These are phyloP conservation scores for Sugiyamaella novakii DNA, from an alignment of 1,139 yeast genomes.

Conservation along the genomic window DNA sequence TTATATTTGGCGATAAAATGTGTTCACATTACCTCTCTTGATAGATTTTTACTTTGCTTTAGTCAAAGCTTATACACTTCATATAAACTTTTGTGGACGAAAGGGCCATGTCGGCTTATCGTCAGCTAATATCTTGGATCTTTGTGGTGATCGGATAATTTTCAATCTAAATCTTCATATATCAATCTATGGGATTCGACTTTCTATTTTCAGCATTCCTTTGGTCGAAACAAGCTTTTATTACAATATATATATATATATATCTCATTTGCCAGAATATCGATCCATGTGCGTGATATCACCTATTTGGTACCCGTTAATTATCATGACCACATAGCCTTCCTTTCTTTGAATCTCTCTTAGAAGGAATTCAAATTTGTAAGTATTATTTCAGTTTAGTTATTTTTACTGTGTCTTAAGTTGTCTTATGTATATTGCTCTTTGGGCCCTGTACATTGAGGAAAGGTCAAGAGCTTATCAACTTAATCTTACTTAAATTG, in stretches of 20 bases:
- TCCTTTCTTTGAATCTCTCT: neutral
- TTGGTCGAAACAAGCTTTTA: neutral
- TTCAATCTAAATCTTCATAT: conserved; percentile 7
- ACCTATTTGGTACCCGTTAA: conserved; percentile 2
- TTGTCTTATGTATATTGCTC: conserved; percentile 9
- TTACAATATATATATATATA: conserved; percentile 6
- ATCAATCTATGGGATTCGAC: too few relatives aligned
- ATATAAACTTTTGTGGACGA: conserved; percentile 11
- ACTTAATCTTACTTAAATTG: conserved; percentile 13
- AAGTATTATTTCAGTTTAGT: neutral
- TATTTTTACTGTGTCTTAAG: too few relatives aligned
- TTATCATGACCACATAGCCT: neutral
- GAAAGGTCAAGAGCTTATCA: conserved; percentile 2
- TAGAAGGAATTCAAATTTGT: neutral
- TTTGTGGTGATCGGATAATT: conserved; percentile 6
- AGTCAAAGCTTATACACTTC: conserved; percentile 11
- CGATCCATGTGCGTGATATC: neutral
- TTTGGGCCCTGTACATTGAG: conserved; percentile 1
- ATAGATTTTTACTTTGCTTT: conserved; percentile 1
- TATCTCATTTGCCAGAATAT: neutral
- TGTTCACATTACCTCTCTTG: conserved; percentile 3
- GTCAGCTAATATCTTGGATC: conserved; percentile 7
- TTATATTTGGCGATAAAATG: conserved; percentile 4
- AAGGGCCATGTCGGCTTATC: conserved; percentile 7
- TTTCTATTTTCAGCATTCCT: too few relatives aligned